Evolutionary conservation across 139 green algal genomes (phyloP), one percentile per base, ranked within the genome.

Genomic region (Auxenochlorella protothecoides): DNA sequence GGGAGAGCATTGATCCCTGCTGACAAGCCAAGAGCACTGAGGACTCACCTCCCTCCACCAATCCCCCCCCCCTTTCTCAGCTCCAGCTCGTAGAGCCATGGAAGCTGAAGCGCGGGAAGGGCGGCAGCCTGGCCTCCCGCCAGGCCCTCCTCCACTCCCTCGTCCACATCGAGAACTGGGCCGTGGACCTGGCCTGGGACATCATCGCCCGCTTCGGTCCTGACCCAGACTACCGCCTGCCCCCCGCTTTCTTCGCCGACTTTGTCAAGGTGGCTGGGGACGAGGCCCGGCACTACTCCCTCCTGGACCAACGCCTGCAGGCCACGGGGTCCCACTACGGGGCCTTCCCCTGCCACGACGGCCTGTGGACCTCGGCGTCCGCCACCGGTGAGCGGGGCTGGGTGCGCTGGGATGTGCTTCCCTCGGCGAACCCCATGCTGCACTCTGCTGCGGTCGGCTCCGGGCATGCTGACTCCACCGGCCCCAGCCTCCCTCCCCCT

Each of bases 141-240:
- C 82, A 87, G 72, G 75, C 76, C 2, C 64, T 89, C 27, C 55
- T 84, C 67, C 85, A 89, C 73, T 69, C 66, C 7, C 60, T 89
- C 16, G 78, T 82, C 55, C 89, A 96, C 78, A 93, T 92, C 27
- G 90, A 94, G 76, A 86, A 76, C 69, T 89, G 85, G 82, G 92
- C 91, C 4, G 78, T 96, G 2, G 91, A 96, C 73, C 80, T 97
- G n/a, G 76, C 79, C 2, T 96, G 90, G 90, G 91, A 97, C 68
- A 79, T 84, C 68, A 86, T 97, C 16, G 89, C 88, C 4, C 79
- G 92, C 3, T 96, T 92, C 79, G 89, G 88, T 3, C 54, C 59
- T 3, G 65, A 84, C 53, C 65, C 75, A 3, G 53, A 62, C 4
- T 85, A 83, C 68, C 27, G 52, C n/a, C 76, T 96, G 72, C 89